Evolutionary conservation across 2,329 filamentous ascomycete species (phyloP).

Genomic region (Trichoderma breve): DNA sequence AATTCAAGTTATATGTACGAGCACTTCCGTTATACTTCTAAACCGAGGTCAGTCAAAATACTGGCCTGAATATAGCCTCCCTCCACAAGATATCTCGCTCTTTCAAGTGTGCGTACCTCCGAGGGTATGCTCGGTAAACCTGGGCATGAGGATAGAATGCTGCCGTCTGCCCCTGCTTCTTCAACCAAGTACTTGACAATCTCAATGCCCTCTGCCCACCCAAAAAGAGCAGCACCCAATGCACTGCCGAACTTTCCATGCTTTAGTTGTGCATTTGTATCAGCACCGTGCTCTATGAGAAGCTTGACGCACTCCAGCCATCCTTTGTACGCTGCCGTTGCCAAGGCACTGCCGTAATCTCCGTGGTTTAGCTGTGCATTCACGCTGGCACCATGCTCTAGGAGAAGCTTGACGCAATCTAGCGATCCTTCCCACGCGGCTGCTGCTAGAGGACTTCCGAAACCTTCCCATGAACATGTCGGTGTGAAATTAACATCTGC

Average conservation of each 20-base stretch:
- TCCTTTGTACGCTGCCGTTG: background rate
- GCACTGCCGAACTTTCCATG: background rate
- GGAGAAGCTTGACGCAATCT: background rate
- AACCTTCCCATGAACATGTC: fast-evolving
- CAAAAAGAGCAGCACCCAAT: background rate
- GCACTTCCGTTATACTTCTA: too few species aligned
- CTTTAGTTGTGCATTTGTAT: background rate
- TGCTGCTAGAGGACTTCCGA: background rate
- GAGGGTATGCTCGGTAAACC: fast-evolving
- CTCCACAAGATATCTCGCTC: background rate
- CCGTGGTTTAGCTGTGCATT: background rate
- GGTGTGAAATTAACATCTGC: background rate
- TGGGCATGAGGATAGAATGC: background rate
- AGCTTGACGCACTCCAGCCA: background rate
- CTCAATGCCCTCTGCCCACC: background rate
- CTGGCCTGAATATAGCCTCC: background rate
- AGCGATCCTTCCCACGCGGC: background rate
- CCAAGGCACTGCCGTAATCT: background rate
- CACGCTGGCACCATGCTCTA: background rate
- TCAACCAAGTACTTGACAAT: background rate
- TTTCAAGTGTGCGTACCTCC: too few species aligned
- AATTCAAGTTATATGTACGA: too few species aligned
- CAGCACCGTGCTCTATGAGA: background rate
- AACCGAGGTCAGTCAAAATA: background rate
- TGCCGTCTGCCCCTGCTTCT: background rate